These are phyloP conservation scores for Conidiobolus incongruus DNA, from an alignment of 371 early-diverging fungal genomes.

Conservation along the genomic window DNA sequence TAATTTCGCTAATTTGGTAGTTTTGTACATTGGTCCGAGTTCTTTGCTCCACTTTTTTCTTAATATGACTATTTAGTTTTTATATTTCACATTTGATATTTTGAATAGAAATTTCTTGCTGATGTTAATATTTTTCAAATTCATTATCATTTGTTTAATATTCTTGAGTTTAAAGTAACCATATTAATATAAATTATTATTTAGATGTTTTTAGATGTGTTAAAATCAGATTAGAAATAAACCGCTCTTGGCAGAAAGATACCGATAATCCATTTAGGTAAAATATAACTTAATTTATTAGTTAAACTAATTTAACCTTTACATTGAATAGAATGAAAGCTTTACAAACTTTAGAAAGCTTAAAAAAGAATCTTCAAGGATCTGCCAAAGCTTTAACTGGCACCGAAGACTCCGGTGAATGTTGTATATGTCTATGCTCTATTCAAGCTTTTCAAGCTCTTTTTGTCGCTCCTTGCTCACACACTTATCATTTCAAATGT, in stretches of 20 bases:
- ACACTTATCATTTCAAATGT: constrained; percentile 89
- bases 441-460: constrained; percentile 80
- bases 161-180: too few relatives aligned
- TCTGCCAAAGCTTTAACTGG: not conserved
- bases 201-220: constrained; percentile 48
- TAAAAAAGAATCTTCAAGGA: not conserved
- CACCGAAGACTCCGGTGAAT: constrained; percentile 31
- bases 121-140: too few relatives aligned
- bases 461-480: constrained; percentile 86
- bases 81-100: too few relatives aligned
- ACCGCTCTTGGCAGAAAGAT: constrained; percentile 35
- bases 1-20: too few relatives aligned
- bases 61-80: too few relatives aligned
- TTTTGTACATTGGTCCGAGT: too few relatives aligned
- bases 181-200: not conserved
- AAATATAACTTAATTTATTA: too few relatives aligned
- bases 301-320: not conserved
- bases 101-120: too few relatives aligned
- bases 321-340: constrained; percentile 1
- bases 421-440: constrained; percentile 84
- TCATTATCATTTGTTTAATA: too few relatives aligned
- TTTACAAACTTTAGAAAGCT: constrained; percentile 1
- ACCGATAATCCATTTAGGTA: constrained; percentile 26
- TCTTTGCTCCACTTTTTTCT: too few relatives aligned
- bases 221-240: constrained; percentile 55